These are phyloP conservation scores for Phaeoacremonium minimum DNA, from an alignment of 2,329 filamentous ascomycete species.

Conservation along the genomic window DNA sequence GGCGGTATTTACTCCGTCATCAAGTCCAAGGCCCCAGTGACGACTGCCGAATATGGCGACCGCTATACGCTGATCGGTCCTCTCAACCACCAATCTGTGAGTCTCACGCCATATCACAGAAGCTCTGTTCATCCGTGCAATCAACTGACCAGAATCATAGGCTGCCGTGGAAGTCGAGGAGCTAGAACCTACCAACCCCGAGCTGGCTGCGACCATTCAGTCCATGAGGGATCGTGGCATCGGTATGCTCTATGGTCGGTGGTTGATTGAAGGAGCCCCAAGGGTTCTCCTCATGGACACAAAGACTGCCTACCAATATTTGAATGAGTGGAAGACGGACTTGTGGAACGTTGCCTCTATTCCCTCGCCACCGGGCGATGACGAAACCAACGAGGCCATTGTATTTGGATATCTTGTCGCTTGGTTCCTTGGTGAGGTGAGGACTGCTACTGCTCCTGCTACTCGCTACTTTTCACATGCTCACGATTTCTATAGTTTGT, in stretches of 20 bases:
- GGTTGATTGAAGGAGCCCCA: slow-evolving; percentile 95
- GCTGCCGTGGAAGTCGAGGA: slow-evolving; percentile 98
- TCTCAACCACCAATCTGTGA: slow-evolving; percentile 83
- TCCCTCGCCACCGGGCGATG: slow-evolving; percentile 84
- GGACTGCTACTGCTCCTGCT: slow-evolving; percentile 15
- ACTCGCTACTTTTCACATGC: slow-evolving; percentile 4
- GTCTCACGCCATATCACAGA: slow-evolving; percentile 21
- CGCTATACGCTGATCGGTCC: slow-evolving; percentile 94
- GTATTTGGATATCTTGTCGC: slow-evolving; percentile 96
- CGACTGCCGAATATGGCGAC: slow-evolving; percentile 97
- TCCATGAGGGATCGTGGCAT: slow-evolving; percentile 92
- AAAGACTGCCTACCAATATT: slow-evolving; percentile 81
- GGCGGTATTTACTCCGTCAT: slow-evolving; percentile 99
- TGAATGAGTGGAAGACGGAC: slow-evolving; percentile 97
- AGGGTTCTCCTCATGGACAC: slow-evolving; percentile 93
- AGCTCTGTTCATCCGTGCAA: slow-evolving; percentile 1
- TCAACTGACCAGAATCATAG: slow-evolving; percentile 39
- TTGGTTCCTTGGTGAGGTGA: slow-evolving; percentile 96
- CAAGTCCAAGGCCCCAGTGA: slow-evolving; percentile 97
- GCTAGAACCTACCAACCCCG: slow-evolving; percentile 76
- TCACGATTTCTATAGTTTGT: slow-evolving; percentile 64
- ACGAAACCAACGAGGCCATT: slow-evolving; percentile 95
- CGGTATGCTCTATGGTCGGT: slow-evolving; percentile 86
- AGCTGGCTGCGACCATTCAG: slow-evolving; percentile 76
- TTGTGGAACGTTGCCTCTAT: slow-evolving; percentile 91